Base-by-base conservation (phyloP, 768 basidiomycete genomes). In the Amyloporia xantha region DNA sequence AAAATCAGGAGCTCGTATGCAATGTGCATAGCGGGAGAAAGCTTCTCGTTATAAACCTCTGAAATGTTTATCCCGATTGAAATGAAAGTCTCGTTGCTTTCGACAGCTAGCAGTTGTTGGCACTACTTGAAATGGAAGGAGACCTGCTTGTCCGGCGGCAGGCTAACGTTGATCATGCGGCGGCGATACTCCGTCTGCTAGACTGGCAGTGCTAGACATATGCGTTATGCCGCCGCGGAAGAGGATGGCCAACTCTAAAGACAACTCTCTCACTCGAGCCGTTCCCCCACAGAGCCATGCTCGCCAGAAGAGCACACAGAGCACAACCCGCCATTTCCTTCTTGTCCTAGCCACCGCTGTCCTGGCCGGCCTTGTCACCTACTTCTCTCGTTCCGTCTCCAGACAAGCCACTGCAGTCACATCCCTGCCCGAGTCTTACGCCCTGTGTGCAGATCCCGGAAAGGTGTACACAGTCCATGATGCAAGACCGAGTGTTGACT, bases 381-480 rank as follows among this genome's bases (percentile, higher is more conserved):
- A 52, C 7, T 19, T 36, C 11, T 45, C 30, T 21, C 44, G 44
- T 15, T 17, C 4, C 33, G 28, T n/a, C 20, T 17, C 44, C 12
- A 27, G n/a, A 17, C 28, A 30, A 5, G 19, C 17, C 7, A 3
- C 17, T 30, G 28, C 7, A 23, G 13, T 45, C 6, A 45, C 28
- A 10, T 35, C 30, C 28, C n/a, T 61, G 25, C 63, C 61, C n/a
- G 45, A 56, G 1, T 57, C 61, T 0, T 86, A 87, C 57, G 71
- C 73, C 3, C 54, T 89, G n/a, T 90, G 84, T 59, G 76, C 84
- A 0, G 57, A 58, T 1, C 57, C 63, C 1, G 57, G 62, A 20
- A 73, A 67, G 36, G 81, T 91, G 33, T 89, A 89, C 61, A 90
- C 88, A 1, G 86, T 90, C 0, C 79, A 87, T 54, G 60, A 71